phyloP scores from a whole-genome alignment of 139 green algal genomes.

The Coelastrella sp. region DNA sequence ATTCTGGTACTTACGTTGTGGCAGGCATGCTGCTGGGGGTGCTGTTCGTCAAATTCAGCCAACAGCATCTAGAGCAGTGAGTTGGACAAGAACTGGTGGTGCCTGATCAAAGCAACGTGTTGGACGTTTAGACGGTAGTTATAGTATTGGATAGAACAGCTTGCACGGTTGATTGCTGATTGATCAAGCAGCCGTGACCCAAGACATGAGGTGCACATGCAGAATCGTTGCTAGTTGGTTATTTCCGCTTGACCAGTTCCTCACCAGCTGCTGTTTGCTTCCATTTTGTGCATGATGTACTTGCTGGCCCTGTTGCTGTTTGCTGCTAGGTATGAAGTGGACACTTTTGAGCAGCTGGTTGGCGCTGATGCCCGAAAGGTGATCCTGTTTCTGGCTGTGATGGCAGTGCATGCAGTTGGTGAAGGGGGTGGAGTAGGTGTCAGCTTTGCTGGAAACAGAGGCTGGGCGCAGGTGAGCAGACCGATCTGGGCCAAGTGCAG shows the following conservation, averaged over 20 bases:
- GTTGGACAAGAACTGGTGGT: not conserved
- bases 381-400: constrained; percentile 95
- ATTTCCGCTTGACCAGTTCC: too few relatives aligned
- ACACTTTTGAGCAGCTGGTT: constrained; percentile 80
- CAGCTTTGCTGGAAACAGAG: constrained; percentile 79
- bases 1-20: constrained; percentile 74
- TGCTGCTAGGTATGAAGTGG: constrained; percentile 59
- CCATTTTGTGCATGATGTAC: not conserved
- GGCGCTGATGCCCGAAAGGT: constrained; percentile 86
- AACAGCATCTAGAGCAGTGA: constrained; percentile 64
- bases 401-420: constrained; percentile 96
- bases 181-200: too few relatives aligned
- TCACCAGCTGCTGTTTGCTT: not conserved
- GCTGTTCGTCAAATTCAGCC: constrained; percentile 79
- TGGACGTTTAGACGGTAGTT: too few relatives aligned
- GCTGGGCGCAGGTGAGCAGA: constrained; percentile 76
- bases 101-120: too few relatives aligned
- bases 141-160: not conserved
- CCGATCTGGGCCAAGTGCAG: not conserved
- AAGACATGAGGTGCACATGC: too few relatives aligned
- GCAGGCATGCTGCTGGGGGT: constrained; percentile 81
- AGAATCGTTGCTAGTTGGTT: too few relatives aligned
- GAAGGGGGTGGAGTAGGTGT: constrained; percentile 97
- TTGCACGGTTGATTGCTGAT: not conserved
- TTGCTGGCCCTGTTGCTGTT: too few relatives aligned